These are phyloP conservation scores for Spizellomyces sp. DNA, from an alignment of 192 early-diverging fungal genomes.

Conservation along the genomic window DNA sequence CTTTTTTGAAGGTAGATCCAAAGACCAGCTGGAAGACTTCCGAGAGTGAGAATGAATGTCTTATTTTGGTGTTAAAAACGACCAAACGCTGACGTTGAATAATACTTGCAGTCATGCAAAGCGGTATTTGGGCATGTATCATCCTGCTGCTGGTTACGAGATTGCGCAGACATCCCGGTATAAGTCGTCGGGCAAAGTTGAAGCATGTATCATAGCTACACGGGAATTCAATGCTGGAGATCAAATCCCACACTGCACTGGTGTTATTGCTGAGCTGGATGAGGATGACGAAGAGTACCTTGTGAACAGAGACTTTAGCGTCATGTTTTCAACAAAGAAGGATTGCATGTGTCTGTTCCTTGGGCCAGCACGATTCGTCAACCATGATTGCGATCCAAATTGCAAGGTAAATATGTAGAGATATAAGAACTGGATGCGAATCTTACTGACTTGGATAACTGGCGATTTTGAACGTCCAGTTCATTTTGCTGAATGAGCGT, in stretches of 20 bases:
- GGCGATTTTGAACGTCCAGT: constrained; percentile 30
- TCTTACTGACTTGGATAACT: neutral
- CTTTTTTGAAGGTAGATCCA: constrained; percentile 9
- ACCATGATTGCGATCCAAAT: constrained; percentile 75
- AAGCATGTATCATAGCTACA: constrained; percentile 52
- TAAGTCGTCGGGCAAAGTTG: constrained; percentile 47
- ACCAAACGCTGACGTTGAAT: constrained; percentile 8
- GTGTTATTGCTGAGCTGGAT: constrained; percentile 55
- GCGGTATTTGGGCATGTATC: constrained; percentile 69
- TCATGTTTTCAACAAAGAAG: constrained; percentile 64
- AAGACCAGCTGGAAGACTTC: constrained; percentile 14
- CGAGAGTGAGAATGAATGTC: constrained; percentile 5
- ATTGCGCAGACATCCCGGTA: constrained; percentile 62
- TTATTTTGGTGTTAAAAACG: neutral
- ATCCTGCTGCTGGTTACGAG: constrained; percentile 66
- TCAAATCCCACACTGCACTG: constrained; percentile 48
- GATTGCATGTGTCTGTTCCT: constrained; percentile 63
- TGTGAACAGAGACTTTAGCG: constrained; percentile 62
- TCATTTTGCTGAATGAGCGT: neutral
- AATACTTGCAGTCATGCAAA: constrained; percentile 26
- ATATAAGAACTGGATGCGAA: neutral
- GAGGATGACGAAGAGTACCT: constrained; percentile 46
- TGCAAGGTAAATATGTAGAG: constrained; percentile 42
- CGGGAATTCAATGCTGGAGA: constrained; percentile 52
- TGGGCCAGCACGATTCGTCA: constrained; percentile 75